Conservation (phyloP, 331 rosid species). For the Rhamnella rubrinervis region DNA sequence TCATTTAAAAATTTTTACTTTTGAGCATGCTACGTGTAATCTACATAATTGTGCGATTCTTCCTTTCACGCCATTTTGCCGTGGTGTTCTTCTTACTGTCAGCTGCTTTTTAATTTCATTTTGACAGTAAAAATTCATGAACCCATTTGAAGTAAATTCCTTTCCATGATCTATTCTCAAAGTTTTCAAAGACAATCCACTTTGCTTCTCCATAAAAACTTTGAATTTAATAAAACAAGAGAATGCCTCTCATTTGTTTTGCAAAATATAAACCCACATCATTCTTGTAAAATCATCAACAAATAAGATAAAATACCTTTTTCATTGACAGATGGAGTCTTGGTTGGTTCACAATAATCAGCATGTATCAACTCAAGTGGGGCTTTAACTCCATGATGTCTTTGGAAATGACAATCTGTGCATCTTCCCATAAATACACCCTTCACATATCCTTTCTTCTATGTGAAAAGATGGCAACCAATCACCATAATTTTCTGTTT, state of each 20-base stretch:
- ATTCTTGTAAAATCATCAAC: not conserved
- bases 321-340: not conserved
- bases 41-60: too few species aligned
- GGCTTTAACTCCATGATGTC: not conserved
- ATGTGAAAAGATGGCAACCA: not conserved
- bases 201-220: too few species aligned
- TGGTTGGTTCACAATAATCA: not conserved
- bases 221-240: too few species aligned
- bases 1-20: too few species aligned
- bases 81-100: too few species aligned
- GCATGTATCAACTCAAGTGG: constrained; percentile 1
- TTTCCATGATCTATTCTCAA: too few species aligned
- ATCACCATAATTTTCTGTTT: constrained; percentile 1
- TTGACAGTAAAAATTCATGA: too few species aligned
- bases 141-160: too few species aligned
- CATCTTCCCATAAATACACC: not conserved
- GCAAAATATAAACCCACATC: not conserved
- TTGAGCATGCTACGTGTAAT: too few species aligned
- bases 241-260: not conserved
- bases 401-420: not conserved
- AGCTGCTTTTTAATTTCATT: too few species aligned
- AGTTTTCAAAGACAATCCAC: too few species aligned
- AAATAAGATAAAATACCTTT: not conserved
- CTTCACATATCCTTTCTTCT: not conserved
- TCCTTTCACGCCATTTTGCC: too few species aligned